These are phyloP conservation scores for Chalciporus pseudorubinellus DNA, from an alignment of 768 basidiomycete species.

Conservation along the genomic window DNA sequence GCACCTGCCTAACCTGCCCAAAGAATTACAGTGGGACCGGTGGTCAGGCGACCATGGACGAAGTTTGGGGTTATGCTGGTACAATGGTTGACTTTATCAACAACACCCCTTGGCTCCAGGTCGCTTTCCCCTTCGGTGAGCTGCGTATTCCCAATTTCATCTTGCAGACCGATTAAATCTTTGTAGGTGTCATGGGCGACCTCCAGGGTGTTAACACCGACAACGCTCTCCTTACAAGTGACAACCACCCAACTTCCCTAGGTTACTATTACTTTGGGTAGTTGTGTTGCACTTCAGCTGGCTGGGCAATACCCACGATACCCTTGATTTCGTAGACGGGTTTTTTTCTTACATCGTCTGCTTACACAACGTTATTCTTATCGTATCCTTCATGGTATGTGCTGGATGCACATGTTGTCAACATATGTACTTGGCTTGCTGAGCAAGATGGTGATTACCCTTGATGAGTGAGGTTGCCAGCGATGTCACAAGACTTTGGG, in stretches of 20 bases:
- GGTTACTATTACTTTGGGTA: conserved; percentile 46
- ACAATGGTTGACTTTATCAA: conserved; percentile 44
- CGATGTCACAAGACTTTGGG: neutral
- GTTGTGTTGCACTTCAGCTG: neutral
- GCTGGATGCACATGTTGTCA: conserved; percentile 20
- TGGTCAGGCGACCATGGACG: conserved; percentile 32
- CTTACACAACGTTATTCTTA: conserved; percentile 2
- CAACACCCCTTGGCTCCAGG: conserved; percentile 28
- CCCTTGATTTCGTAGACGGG: conserved; percentile 16
- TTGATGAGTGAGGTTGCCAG: neutral
- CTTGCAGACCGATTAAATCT: conserved; percentile 5
- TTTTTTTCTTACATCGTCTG: neutral
- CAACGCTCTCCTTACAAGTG: conserved; percentile 48
- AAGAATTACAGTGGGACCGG: conserved; percentile 53
- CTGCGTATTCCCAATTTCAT: neutral
- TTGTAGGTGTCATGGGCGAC: conserved; percentile 48
- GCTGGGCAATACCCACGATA: conserved; percentile 16
- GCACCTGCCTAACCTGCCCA: neutral
- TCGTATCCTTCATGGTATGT: conserved; percentile 15
- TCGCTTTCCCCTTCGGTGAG: conserved; percentile 63
- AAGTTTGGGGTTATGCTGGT: conserved; percentile 47
- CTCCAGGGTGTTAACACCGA: conserved; percentile 51
- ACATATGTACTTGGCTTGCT: conserved; percentile 23
- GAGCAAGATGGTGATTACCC: conserved; percentile 13
- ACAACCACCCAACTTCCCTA: conserved; percentile 49